Evolutionary conservation across 768 basidiomycete species (phyloP).

Genomic region (Lactarius hatsudake): DNA sequence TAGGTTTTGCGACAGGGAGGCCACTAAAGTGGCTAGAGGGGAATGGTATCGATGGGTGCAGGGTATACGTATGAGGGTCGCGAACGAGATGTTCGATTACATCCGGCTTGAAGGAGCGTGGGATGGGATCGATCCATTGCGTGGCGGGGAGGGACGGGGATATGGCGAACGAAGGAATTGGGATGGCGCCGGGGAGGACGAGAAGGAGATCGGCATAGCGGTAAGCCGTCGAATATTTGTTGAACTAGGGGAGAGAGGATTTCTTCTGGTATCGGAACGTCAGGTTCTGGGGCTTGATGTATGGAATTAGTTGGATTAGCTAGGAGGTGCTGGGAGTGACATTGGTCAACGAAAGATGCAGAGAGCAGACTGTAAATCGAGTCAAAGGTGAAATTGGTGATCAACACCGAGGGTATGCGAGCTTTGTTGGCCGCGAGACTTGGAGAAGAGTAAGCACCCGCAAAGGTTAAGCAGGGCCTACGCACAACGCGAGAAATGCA

Average conservation of each 20-base stretch:
- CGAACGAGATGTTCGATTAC: slow-evolving; percentile 44
- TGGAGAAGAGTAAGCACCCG: background rate
- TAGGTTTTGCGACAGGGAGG: slow-evolving; percentile 26
- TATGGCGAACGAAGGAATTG: slow-evolving; percentile 66
- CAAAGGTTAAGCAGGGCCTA: slow-evolving; percentile 5
- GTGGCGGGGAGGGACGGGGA: slow-evolving; percentile 56
- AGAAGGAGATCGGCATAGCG: slow-evolving; percentile 68
- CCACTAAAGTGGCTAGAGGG: slow-evolving; percentile 18
- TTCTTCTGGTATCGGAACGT: slow-evolving; percentile 50
- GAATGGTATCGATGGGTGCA: slow-evolving; percentile 47
- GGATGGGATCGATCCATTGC: slow-evolving; percentile 55
- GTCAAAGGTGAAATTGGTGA: slow-evolving; percentile 86
- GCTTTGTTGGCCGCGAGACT: slow-evolving; percentile 66
- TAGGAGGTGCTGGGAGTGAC: slow-evolving; percentile 16
- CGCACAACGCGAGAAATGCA: slow-evolving; percentile 74
- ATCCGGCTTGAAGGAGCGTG: slow-evolving; percentile 46
- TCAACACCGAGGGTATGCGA: slow-evolving; percentile 64
- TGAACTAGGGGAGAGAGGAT: slow-evolving; percentile 58
- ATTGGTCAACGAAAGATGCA: slow-evolving; percentile 43
- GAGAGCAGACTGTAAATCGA: slow-evolving; percentile 78
- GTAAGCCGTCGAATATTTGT: slow-evolving; percentile 67
- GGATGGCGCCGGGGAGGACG: slow-evolving; percentile 69
- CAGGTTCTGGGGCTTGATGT: slow-evolving; percentile 30
- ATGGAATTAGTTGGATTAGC: background rate
- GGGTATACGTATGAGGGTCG: slow-evolving; percentile 32